Conservation (phyloP, 371 early-diverging fungal genomes). For the Batrachochytrium dendrobatidis region DNA sequence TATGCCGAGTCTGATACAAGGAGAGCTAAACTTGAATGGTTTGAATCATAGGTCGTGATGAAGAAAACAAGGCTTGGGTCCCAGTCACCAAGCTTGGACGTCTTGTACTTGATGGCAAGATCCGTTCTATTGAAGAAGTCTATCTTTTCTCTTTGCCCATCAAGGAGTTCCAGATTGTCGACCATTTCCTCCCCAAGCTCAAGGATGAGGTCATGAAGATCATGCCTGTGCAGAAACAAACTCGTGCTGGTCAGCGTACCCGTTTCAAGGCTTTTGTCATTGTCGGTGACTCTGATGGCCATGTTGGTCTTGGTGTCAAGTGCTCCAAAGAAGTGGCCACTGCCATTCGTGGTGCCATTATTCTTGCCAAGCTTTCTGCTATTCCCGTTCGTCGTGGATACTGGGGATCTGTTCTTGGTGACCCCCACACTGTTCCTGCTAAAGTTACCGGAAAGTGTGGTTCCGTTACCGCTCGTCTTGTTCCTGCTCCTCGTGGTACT, state of each 20-base stretch:
- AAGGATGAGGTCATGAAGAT: constrained; percentile 99
- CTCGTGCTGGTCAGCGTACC: constrained; percentile 99
- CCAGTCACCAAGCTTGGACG: constrained; percentile 97
- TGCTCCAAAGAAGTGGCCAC: constrained; percentile 99
- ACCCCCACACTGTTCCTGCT: constrained; percentile 98
- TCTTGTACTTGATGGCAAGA: constrained; percentile 89
- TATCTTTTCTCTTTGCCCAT: constrained; percentile 97
- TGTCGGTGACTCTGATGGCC: constrained; percentile 97
- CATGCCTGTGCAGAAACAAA: constrained; percentile 99
- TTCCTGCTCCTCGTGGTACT: constrained; percentile 99
- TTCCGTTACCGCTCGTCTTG: constrained; percentile 88
- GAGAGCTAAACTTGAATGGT: background rate
- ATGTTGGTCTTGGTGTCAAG: constrained; percentile 99
- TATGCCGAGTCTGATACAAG: background rate
- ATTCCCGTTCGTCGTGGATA: constrained; percentile 98
- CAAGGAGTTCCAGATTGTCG: constrained; percentile 99
- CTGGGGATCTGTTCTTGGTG: constrained; percentile 97
- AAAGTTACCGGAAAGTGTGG: constrained; percentile 99
- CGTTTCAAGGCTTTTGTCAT: constrained; percentile 99
- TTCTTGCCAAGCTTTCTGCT: constrained; percentile 97
- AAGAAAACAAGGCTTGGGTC: constrained; percentile 79
- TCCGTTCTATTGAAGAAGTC: constrained; percentile 91
- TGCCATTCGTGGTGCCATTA: constrained; percentile 98
- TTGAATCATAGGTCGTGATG: constrained; percentile 65
- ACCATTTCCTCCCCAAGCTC: constrained; percentile 91